These are phyloP conservation scores for Olyra latifolia DNA, from an alignment of 176 grass and related monocot species.

Conservation along the genomic window DNA sequence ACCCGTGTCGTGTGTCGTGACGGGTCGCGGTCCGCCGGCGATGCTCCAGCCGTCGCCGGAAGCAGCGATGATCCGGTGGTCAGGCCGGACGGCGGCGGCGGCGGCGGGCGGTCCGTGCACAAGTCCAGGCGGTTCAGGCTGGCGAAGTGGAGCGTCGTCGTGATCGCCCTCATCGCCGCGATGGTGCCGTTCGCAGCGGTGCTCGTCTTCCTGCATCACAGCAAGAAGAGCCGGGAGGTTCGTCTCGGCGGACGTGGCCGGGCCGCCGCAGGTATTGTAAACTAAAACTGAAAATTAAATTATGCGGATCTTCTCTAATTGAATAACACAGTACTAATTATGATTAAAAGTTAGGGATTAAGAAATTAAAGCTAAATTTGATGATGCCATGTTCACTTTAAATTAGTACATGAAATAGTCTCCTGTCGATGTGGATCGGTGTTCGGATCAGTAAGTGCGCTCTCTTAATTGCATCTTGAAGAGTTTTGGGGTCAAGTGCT, in stretches of 20 bases:
- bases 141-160: conserved; percentile 47
- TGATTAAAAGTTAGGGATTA: too few relatives aligned
- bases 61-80: not conserved
- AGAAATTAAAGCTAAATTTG: too few relatives aligned
- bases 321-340: too few relatives aligned
- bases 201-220: conserved; percentile 55
- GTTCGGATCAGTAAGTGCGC: too few relatives aligned
- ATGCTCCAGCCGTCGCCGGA: not conserved
- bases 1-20: conserved; percentile 35
- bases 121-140: conserved; percentile 13
- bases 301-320: too few relatives aligned
- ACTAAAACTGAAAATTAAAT: too few relatives aligned
- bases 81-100: not conserved
- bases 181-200: conserved; percentile 54
- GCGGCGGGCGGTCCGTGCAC: not conserved
- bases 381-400: too few relatives aligned
- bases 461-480: too few relatives aligned
- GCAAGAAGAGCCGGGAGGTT: conserved; percentile 46
- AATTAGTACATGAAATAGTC: too few relatives aligned
- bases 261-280: conserved; percentile 36
- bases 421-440: too few relatives aligned
- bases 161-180: conserved; percentile 46
- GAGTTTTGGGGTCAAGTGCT: too few relatives aligned
- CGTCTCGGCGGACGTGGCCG: conserved; percentile 38
- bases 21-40: not conserved